A percentile compares a stretch with the other conserved stretches of the same genome.
Evolutionary conservation across 192 early-diverging fungal genomes (phyloP).

Genomic region (Linnemannia schmuckeri): DNA sequence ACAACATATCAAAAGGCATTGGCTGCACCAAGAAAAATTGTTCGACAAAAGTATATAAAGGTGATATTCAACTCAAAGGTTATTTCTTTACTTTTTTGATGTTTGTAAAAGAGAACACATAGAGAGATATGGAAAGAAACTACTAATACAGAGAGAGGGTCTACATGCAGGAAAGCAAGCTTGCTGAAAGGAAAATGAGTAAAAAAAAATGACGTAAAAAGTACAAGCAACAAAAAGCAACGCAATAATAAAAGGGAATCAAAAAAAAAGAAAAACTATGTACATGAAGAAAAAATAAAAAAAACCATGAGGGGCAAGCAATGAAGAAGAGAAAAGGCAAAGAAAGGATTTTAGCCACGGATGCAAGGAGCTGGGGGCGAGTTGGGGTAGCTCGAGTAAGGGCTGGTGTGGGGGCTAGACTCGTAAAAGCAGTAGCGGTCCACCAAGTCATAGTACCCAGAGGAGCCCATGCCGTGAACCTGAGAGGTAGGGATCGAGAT

Average conservation of each 20-base stretch:
- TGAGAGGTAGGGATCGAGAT: slow-evolving; percentile 53
- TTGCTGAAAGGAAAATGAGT: slow-evolving; percentile 4
- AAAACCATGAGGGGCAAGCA: neutral
- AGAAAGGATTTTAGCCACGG: slow-evolving; percentile 25
- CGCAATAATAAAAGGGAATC: neutral
- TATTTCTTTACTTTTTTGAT: neutral
- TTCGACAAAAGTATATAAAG: neutral
- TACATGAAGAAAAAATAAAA: neutral
- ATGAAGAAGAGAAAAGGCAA: neutral
- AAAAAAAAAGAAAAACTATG: neutral
- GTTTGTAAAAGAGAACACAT: neutral
- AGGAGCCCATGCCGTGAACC: slow-evolving; percentile 57
- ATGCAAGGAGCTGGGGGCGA: slow-evolving; percentile 50
- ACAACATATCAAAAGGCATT: too few species aligned
- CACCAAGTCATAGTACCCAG: slow-evolving; percentile 65
- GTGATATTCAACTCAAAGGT: neutral
- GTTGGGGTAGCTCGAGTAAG: slow-evolving; percentile 49
- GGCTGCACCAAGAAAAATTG: too few species aligned
- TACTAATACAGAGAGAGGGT: neutral
- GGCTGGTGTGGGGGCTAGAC: slow-evolving; percentile 42
- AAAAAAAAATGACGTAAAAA: slow-evolving; percentile 7
- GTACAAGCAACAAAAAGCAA: slow-evolving; percentile 20
- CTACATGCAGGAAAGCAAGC: slow-evolving; percentile 11
- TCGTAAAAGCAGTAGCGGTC: slow-evolving; percentile 70
- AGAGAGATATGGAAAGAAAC: neutral